Evolutionary conservation across 805 yeast genomes (phyloP).

Genomic region (Starmerella tilneyi): DNA sequence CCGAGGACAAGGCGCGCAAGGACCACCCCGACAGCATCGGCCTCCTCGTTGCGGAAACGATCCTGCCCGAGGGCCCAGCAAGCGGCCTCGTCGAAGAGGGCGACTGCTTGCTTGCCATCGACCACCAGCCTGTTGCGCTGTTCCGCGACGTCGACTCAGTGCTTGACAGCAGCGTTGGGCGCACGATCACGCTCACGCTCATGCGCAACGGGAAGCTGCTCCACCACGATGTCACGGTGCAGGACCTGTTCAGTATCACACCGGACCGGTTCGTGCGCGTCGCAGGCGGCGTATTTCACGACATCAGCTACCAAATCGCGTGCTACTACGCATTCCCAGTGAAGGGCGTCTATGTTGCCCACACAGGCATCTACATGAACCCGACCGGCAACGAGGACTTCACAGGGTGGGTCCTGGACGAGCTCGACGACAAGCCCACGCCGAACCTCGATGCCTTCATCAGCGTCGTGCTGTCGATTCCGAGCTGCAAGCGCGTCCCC

Average conservation of each 20-base stretch:
- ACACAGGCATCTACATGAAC: slow-evolving; percentile 65
- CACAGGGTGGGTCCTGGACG: slow-evolving; percentile 71
- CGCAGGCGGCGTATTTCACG: slow-evolving; percentile 79
- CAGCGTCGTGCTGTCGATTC: slow-evolving; percentile 64
- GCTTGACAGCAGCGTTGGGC: slow-evolving; percentile 59
- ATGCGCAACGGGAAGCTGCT: slow-evolving; percentile 66
- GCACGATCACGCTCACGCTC: slow-evolving; percentile 44
- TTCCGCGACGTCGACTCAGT: slow-evolving; percentile 77
- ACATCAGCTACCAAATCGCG: slow-evolving; percentile 80
- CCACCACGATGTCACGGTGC: slow-evolving; percentile 44
- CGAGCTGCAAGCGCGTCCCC: slow-evolving; percentile 64
- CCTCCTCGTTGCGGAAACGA: slow-evolving; percentile 67
- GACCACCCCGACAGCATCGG: slow-evolving; percentile 68
- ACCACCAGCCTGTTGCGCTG: slow-evolving; percentile 52
- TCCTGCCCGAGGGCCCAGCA: slow-evolving; percentile 80
- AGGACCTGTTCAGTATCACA: slow-evolving; percentile 69
- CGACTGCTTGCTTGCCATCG: slow-evolving; percentile 66
- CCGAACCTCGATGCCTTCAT: slow-evolving; percentile 67
- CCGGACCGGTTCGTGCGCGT: slow-evolving; percentile 74
- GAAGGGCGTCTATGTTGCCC: slow-evolving; percentile 68
- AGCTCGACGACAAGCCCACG: slow-evolving; percentile 63
- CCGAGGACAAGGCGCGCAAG: slow-evolving; percentile 59
- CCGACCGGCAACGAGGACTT: slow-evolving; percentile 37
- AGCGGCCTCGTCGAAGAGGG: slow-evolving; percentile 57
- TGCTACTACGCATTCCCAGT: slow-evolving; percentile 75